Conservation (phyloP, 768 basidiomycete species). For the Russula dissimulans region DNA sequence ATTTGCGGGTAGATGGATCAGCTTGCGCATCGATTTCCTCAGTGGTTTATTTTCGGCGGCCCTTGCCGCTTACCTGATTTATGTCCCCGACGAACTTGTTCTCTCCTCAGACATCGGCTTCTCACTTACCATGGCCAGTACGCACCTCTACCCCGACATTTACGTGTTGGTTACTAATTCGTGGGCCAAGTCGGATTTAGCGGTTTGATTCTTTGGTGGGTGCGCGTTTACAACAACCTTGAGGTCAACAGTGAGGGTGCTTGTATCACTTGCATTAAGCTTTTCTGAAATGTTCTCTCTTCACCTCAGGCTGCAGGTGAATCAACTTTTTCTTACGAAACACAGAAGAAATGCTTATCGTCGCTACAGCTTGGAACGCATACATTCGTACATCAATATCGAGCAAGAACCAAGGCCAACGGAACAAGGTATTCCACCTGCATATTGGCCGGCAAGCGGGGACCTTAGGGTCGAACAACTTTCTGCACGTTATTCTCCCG, state of each 20-base stretch:
- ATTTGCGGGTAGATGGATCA: constrained; percentile 33
- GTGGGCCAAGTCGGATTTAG: constrained; percentile 39
- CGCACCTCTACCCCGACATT: background rate
- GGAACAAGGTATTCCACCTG: constrained; percentile 41
- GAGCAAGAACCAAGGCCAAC: constrained; percentile 43
- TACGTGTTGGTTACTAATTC: background rate
- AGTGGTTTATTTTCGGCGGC: constrained; percentile 40
- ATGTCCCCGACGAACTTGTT: constrained; percentile 29
- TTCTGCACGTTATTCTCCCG: constrained; percentile 38
- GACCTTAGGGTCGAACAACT: constrained; percentile 43
- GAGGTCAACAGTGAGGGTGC: constrained; percentile 33
- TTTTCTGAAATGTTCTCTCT: background rate
- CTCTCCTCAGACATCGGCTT: constrained; percentile 32
- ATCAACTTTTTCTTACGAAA: background rate
- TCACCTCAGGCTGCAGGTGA: constrained; percentile 24
- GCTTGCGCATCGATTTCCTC: constrained; percentile 45
- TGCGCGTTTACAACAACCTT: constrained; percentile 37
- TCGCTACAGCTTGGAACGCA: constrained; percentile 35
- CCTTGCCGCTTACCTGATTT: constrained; percentile 45
- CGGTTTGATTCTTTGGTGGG: constrained; percentile 43
- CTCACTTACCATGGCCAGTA: constrained; percentile 35
- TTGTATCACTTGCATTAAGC: no score
- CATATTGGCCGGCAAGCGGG: constrained; percentile 56
- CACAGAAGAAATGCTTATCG: background rate
- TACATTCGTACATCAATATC: constrained; percentile 46